Evolutionary conservation across 176 grass and related monocot species (phyloP), one percentile per base, ranked within the genome.

Genomic region (Puya raimondii): DNA sequence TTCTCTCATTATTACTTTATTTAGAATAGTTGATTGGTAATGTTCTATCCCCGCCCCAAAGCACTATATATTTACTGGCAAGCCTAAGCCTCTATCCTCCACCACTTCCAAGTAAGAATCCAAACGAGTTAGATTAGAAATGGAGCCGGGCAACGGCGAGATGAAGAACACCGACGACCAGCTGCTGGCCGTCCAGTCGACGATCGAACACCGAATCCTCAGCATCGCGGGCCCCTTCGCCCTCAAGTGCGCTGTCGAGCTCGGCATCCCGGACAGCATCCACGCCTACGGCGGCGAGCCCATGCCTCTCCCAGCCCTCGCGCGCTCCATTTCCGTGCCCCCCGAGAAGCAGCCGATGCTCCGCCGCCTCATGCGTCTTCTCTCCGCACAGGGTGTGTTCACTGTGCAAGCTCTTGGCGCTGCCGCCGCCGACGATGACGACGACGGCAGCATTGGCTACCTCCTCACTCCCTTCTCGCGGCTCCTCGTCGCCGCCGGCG

Each of bases 231-330:
- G 47, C 16, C 20, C 33, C 16, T 63, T 12, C 12, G 16, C 69
- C 23, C 77, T 79, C 20, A 79, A 50, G 2, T 79, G 77, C 11
- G 29, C 29, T 33, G 29, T 33, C 29, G 29, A 33, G 2, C 29
- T 33, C 5, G 2, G 29, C 29, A 33, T 79, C 57, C 2, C 69
- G 1, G 56, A 69, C 68, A 68, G 9, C 47, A 79, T 79, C 52
- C 33, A 79, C 7, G 48, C 66, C 23, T 64, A 79, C 52, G 68
- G 77, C 61, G 18, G 61, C 63, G 6, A 18, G 14, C 63, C 78
- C 50, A 80, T 80, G 78, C 78, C 78, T 23, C 29, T 80, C 20
- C n/a, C 42, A 0, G 78, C 67, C 15, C 70, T 80, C n/a, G 78
- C 70, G 3, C 48, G 49, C 23, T 73, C 78, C 70, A 80, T 80